Base-by-base conservation (phyloP, 2,329 filamentous ascomycete species). In the Xylariaceae sp. region DNA sequence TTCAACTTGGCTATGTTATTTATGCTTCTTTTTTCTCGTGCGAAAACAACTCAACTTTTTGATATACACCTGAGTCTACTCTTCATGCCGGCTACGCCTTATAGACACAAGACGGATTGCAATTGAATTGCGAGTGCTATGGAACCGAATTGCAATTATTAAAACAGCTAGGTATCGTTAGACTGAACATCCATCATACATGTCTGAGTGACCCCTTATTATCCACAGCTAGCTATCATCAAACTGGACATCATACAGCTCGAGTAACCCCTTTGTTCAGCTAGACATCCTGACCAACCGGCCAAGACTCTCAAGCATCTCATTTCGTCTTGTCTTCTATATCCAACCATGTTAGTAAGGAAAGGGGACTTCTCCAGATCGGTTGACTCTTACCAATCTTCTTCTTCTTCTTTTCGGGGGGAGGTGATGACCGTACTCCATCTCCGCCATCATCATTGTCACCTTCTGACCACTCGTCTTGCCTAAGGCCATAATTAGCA, bases 401-500 rank as follows among this genome's bases (percentile, higher is more conserved):
- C 11, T 49, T 18, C 9, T 51, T 30, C 44, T 45, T 39, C 9
- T 51, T 30, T 37, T 45, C 35, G 15, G 35, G 57, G 11, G 52
- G 56, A 47, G 45, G 18, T 48, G 61, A n/a, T 62, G 70, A 68
- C 57, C 60, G 63, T 41, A 58, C 52, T 7, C 66, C 61, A 8
- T 35, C 11, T 10, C 70, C 69, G 39, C 71, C 71, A 41, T 73
- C 71, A 51, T 72, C 70, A 34, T 62, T 58, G 15, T 69, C 65
- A 13, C 71, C 71, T 37, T 73, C 71, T n/a, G 66, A 69, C 71
- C 70, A 73, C 39, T 71, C 70, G n/a, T 63, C 61, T 2, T 56
- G 54, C 10, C 66, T 68, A 13, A 34, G 44, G 53, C 51, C 45
- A 58, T 2, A 44, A 58, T 66, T 34, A 67, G 61, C 56, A 8